Percentiles rank a stretch among this genome's conserved stretches.
These are phyloP conservation scores for Shiraia sp. DNA, from an alignment of 2,329 filamentous ascomycete species.

Conservation along the genomic window DNA sequence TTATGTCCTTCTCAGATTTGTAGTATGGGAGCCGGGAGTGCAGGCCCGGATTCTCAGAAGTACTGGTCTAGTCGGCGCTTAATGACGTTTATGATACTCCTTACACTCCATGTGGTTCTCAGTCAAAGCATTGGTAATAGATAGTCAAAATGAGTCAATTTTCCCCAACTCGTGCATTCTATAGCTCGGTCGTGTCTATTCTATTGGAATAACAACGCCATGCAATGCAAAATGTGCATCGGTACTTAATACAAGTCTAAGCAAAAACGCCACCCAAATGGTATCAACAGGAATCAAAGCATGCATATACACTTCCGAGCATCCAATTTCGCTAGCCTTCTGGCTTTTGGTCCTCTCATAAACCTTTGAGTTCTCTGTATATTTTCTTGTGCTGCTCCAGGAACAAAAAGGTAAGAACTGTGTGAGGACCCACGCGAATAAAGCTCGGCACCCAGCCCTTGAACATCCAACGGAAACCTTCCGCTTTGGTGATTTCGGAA, in stretches of 20 bases:
- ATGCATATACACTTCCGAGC: conserved; percentile 9
- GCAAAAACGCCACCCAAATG: neutral
- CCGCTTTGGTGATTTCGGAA: conserved; percentile 67
- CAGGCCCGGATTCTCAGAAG: conserved; percentile 26
- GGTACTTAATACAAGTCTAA: neutral
- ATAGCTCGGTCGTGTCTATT: no score
- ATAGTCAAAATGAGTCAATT: conserved; percentile 12
- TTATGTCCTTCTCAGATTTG: no score
- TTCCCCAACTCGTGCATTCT: neutral
- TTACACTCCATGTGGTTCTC: neutral
- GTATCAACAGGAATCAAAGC: neutral
- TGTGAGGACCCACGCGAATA: conserved; percentile 71
- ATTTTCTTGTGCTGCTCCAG: conserved; percentile 83
- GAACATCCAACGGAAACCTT: conserved; percentile 83
- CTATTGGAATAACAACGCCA: no score
- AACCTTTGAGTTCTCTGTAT: conserved; percentile 56
- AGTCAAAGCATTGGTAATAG: conserved; percentile 1
- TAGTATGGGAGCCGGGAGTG: conserved; percentile 26
- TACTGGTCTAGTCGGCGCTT: no score
- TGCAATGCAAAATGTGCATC: no score
- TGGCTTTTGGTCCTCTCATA: no score
- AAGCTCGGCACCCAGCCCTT: conserved; percentile 87
- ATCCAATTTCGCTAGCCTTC: no score
- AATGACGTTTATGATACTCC: no score
- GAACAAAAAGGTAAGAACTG: conserved; percentile 84